Evolutionary conservation across 2,329 filamentous ascomycete genomes (phyloP), one percentile per base, ranked within the genome.

Genomic region (Juglanconis sp.): DNA sequence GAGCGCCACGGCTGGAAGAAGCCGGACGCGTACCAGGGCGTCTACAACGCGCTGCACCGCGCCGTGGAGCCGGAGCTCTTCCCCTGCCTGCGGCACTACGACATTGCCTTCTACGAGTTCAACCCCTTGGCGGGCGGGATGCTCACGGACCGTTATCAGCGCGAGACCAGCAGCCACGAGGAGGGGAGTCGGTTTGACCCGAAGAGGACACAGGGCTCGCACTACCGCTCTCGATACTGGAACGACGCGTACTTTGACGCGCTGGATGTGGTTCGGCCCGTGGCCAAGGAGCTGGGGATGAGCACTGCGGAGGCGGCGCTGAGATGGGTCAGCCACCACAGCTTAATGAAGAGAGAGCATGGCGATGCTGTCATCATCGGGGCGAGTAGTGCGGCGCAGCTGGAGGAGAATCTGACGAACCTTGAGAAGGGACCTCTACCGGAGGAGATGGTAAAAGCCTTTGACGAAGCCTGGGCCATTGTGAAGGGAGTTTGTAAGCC

Each of bases 381-480:
- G 1, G 75, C 79, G 32, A 80, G 77, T 59, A 77, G 73, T 53
- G 66, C 74, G 42, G 70, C 73, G 34, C 79, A 83, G 65, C 70
- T 83, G 32, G 72, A 78, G 61, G 70, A 75, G 60, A 83, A 83
- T 56, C 64, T 83, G 47, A 69, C 74, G 35, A 73, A 73, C 53
- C 66, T 83, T 4, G 77, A 82, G 66, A 78, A 79, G 77, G 85
- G 87, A 0, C 87, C 87, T 0, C 71, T 92, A 56, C 88, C 88
- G 0, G 81, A 88, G 5, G 87, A 90, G 36, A 84, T 92, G 15
- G 78, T 92, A 11, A 74, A 86, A 66, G 82, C 81, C 9, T 77
- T 96, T 63, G 90, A 96, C 67, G 77, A 89, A 71, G 91, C 89
- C 4, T 96, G 91, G 91, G 65, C 79, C 66, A 77, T 87, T 17